These are phyloP conservation scores for Mortierella sp. DNA, from an alignment of 371 early-diverging fungal genomes.

Conservation along the genomic window DNA sequence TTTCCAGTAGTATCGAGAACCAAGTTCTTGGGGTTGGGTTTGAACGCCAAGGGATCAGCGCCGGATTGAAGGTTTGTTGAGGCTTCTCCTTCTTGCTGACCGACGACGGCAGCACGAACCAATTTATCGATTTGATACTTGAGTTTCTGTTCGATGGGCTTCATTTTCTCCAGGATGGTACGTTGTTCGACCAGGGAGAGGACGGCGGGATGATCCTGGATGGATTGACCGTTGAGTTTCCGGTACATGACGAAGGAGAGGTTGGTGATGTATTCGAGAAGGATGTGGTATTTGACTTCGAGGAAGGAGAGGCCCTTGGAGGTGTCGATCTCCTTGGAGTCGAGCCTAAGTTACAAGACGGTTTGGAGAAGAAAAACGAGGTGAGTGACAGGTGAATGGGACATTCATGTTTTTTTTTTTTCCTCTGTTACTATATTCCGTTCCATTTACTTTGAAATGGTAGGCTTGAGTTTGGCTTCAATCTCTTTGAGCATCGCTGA, in stretches of 20 bases:
- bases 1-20: slow-evolving; percentile 60
- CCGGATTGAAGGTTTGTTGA: slow-evolving; percentile 30
- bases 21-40: slow-evolving; percentile 86
- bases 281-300: slow-evolving; percentile 86
- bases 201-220: slow-evolving; percentile 76
- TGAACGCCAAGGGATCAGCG: slow-evolving; percentile 85
- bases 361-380: neutral
- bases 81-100: slow-evolving; percentile 46
- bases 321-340: slow-evolving; percentile 73
- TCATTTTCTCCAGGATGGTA: slow-evolving; percentile 90
- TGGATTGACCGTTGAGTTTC: slow-evolving; percentile 79
- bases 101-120: slow-evolving; percentile 78
- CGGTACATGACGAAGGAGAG: slow-evolving; percentile 79
- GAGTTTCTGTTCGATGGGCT: slow-evolving; percentile 92
- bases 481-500: slow-evolving; percentile 66
- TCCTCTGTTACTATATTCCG: neutral
- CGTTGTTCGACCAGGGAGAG: slow-evolving; percentile 82
- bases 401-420: neutral
- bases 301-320: slow-evolving; percentile 86
- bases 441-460: slow-evolving; percentile 63
- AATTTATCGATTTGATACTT: slow-evolving; percentile 98
- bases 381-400: neutral
- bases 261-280: slow-evolving; percentile 89
- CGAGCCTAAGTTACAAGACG: slow-evolving; percentile 58
- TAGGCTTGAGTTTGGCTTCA: slow-evolving; percentile 63